phyloP scores from a whole-genome alignment of 441 rosid species.

The Geranium incanum region DNA sequence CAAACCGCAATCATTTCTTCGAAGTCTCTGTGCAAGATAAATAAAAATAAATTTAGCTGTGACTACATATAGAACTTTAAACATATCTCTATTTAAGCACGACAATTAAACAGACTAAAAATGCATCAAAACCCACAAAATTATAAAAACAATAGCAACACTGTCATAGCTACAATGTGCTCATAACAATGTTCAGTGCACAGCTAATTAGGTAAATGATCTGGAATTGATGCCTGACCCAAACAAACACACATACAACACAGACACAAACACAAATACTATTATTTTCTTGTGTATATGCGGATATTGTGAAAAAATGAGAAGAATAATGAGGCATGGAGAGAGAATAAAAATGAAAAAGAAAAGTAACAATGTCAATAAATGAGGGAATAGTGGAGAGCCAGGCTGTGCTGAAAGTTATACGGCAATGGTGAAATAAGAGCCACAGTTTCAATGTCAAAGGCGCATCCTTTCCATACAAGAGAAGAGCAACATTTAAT shows the following conservation, averaged over 20 bases:
- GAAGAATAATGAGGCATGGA: background rate
- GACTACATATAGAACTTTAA: background rate
- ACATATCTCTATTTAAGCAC: background rate
- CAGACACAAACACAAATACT: no score
- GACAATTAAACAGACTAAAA: no score
- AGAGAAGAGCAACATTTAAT: background rate
- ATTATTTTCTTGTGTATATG: background rate
- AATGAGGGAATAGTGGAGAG: background rate
- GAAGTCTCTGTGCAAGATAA: background rate
- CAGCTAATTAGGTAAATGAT: no score
- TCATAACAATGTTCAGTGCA: no score
- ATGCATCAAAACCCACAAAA: no score
- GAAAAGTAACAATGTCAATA: background rate
- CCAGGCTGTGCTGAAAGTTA: conserved; percentile 4
- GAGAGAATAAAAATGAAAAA: background rate
- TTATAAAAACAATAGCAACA: no score
- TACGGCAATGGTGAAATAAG: background rate
- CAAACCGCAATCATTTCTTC: background rate
- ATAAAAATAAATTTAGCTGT: background rate
- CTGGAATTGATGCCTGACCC: no score
- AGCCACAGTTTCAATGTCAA: conserved; percentile 1
- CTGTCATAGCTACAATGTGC: no score
- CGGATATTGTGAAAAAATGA: background rate
- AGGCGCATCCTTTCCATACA: background rate
- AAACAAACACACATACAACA: no score